phyloP scores from a whole-genome alignment of 805 yeast genomes.

The Metschnikowia peoriensis region DNA sequence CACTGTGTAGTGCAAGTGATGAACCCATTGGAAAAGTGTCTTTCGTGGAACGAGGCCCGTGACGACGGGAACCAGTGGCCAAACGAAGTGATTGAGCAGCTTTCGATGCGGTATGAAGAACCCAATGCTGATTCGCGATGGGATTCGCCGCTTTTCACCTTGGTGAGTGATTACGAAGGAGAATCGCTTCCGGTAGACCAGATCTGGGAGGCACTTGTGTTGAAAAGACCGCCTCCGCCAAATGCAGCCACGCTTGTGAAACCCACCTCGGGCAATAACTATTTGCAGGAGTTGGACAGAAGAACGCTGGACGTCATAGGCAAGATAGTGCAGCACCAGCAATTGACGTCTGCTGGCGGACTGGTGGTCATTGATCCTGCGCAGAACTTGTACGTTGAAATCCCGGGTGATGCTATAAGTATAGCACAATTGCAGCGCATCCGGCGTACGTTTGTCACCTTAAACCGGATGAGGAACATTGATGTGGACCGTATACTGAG shows the following conservation, averaged over 20 bases:
- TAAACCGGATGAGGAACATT: conserved; percentile 76
- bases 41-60: conserved; percentile 53
- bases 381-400: conserved; percentile 48
- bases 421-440: conserved; percentile 80
- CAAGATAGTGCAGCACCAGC: conserved; percentile 62
- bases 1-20: conserved; percentile 80
- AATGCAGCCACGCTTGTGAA: conserved; percentile 82
- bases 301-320: conserved; percentile 64
- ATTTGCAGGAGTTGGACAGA: conserved; percentile 73
- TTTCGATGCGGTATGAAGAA: conserved; percentile 87
- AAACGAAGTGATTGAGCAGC: conserved; percentile 57
- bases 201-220: conserved; percentile 60
- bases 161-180: conserved; percentile 52
- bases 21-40: conserved; percentile 60
- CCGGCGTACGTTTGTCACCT: conserved; percentile 75
- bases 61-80: conserved; percentile 55
- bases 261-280: conserved; percentile 75
- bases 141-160: conserved; percentile 88
- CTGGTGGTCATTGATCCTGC: conserved; percentile 45
- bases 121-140: conserved; percentile 84
- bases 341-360: conserved; percentile 48
- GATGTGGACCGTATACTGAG: conserved; percentile 66
- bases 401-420: conserved; percentile 63
- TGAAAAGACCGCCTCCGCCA: conserved; percentile 67
- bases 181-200: conserved; percentile 59